Base-by-base conservation (phyloP, 1,284 basidiomycete genomes). In the Moniliella sp. region DNA sequence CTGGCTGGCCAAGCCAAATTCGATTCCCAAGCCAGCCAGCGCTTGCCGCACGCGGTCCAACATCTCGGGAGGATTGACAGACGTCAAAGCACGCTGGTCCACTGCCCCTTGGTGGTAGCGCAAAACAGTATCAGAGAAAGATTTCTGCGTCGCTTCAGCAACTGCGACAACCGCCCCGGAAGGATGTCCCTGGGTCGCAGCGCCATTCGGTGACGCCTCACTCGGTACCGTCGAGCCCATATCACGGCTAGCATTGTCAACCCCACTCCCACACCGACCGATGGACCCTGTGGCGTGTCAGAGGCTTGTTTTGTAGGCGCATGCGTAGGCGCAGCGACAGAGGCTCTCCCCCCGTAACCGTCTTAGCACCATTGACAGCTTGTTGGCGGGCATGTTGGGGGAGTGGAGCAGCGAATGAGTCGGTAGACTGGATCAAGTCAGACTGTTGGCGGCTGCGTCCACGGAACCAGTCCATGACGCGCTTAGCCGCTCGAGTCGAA, bases 1-100 rank as follows among this genome's bases (percentile, higher is more conserved):
- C 73, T 91, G 54, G 83, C 78, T 44, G 71, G 76, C 65, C 30
- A 74, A 65, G 52, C 78, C 73, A 42, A 86, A 69, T 30, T 88
- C 82, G 36, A 97, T 69, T 14, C 88, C 91, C 81, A 97, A 84
- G 26, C 70, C 71, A 47, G 75, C 70, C 35, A 97, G 67, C 11
- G 84, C 77, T 37, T 69, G 67, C 45, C 71, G 69, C 19, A 94
- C 72, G 55, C 84, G 78, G 38, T 69, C 70, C 66, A 97, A 81
- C 27, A 94, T 82, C 42, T 82, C 77, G 4, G 73, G 70, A 9
- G 88, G 86, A 10, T 74, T 66, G 13, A 74, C 70, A 4, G 76
- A 80, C 5, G 86, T 91, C 42, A 94, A 72, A 25, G 77, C 88
- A 15, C 76, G 76, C 54, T 81, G 78, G 61, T 94, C 88, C 16